Evolutionary conservation across 106 monocot genomes (phyloP), one percentile per base, ranked within the genome.

Genomic region (Iris macrosiphon): DNA sequence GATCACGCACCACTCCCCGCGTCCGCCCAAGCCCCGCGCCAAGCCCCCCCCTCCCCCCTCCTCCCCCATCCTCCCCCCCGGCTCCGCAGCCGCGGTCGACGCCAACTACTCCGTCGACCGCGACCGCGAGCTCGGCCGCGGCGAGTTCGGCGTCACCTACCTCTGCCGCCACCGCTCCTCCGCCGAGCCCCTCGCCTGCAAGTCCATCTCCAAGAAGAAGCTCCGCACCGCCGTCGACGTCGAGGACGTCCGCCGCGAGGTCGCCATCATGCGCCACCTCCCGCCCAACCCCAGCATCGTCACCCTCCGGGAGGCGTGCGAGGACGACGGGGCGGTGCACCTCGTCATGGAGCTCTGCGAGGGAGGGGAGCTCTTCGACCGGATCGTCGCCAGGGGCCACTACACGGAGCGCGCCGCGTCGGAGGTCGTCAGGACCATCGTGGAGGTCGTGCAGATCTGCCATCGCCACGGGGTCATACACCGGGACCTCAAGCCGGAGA

Each of bases 341-440:
- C 68, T 99, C 29, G 91, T 99, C 17, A 99, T 99, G 98, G 98
- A 99, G 84, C 60, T 99, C 4, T 99, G 98, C 56, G 87, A 99
- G 62, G 98, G 98, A 1, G 98, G 98, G 14, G 98, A 99, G 73
- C 73, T 99, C 32, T 99, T 99, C 40, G 98, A 99, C 45, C 74
- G 98, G 65, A 99, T 99, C 33, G 91, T 99, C 8, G 98, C 91
- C 2, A 63, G 98, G 34, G 91, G 98, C 24, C 98, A 99, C 65
- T 99, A 99, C 52, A 87, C 91, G 0, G 98, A 99, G 80, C 56
- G 98, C 22, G 91, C 98, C 0, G 91, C 91, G 0, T 91, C 98
- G 1, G 72, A 39, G 6, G 98, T 99, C 18, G 76, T 68, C 1
- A 63, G 60, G 52, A 99, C 98, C 1, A 92, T 98, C n/a, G 72